These are phyloP conservation scores for Gossypium mustelinum DNA, from an alignment of 345 rosid species.

Conservation along the genomic window DNA sequence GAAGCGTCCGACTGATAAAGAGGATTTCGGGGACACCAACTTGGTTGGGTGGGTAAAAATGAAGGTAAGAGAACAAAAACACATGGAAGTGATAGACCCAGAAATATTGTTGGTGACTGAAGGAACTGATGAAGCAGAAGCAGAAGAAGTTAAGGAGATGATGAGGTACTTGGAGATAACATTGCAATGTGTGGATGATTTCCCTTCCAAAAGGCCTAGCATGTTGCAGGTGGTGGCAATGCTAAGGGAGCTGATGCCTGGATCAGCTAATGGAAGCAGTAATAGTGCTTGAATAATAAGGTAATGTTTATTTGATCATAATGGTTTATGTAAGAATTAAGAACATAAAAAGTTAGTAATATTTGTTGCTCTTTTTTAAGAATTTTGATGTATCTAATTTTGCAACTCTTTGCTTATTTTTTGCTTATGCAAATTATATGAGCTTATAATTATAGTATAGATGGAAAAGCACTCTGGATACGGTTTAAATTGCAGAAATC, in stretches of 20 bases:
- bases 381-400: conserved; percentile 31
- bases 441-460: background rate
- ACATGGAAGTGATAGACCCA: conserved; percentile 86
- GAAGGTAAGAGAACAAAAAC: conserved; percentile 78
- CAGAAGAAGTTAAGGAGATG: conserved; percentile 70
- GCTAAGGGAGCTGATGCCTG: conserved; percentile 72
- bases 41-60: conserved; percentile 95
- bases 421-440: conserved; percentile 1
- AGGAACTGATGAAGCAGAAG: conserved; percentile 49
- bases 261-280: conserved; percentile 54
- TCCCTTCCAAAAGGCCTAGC: conserved; percentile 77
- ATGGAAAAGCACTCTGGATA: too few relatives aligned
- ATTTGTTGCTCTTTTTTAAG: conserved; percentile 19
- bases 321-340: conserved; percentile 20
- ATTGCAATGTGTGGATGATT: conserved; percentile 81
- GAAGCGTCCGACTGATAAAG: conserved; percentile 89
- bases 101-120: conserved; percentile 48
- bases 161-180: conserved; percentile 72
- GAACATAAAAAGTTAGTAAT: conserved; percentile 18
- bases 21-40: conserved; percentile 97
- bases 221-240: conserved; percentile 90
- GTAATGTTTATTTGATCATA: conserved; percentile 20
- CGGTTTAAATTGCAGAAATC: background rate
- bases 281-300: conserved; percentile 38
- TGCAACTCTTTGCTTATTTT: conserved; percentile 18